These are phyloP conservation scores for Calocera viscosa DNA, from an alignment of 768 basidiomycete species.

Conservation along the genomic window DNA sequence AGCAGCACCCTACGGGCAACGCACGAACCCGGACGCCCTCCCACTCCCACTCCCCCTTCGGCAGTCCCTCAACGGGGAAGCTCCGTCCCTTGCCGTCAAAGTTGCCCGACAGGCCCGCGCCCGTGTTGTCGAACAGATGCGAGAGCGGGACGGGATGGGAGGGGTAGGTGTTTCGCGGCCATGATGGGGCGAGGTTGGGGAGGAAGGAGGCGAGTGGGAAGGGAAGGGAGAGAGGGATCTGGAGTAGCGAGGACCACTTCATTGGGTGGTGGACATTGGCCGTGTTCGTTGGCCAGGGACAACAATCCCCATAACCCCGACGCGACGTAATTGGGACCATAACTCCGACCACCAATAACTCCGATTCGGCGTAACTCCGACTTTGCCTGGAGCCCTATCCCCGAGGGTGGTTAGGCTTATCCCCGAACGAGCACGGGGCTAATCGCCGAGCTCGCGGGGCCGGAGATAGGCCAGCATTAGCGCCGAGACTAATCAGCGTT, in stretches of 20 bases:
- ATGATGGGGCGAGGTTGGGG: background rate
- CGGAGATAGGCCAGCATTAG: too few species aligned
- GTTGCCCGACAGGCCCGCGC: constrained; percentile 15
- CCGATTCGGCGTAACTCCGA: too few species aligned
- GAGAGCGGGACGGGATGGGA: constrained; percentile 14
- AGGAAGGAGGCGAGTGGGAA: background rate
- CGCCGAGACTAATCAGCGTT: too few species aligned
- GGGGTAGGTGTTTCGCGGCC: constrained; percentile 9
- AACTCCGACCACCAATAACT: too few species aligned
- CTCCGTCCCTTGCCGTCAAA: constrained; percentile 14
- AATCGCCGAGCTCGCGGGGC: too few species aligned
- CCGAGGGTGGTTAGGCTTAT: too few species aligned
- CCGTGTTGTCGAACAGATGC: constrained; percentile 15
- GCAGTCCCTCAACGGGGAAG: constrained; percentile 12
- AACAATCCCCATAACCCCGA: too few species aligned
- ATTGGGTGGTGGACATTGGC: background rate
- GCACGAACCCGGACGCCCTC: constrained; percentile 13
- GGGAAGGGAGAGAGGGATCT: background rate
- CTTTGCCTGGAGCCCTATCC: too few species aligned
- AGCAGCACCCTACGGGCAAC: background rate
- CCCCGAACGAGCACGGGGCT: too few species aligned
- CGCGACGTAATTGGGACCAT: too few species aligned
- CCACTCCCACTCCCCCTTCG: constrained; percentile 7
- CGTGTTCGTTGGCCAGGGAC: too few species aligned
- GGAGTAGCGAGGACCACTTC: background rate